phyloP scores from a whole-genome alignment of 179 eudicot genomes.

The Vitellaria paradoxa region DNA sequence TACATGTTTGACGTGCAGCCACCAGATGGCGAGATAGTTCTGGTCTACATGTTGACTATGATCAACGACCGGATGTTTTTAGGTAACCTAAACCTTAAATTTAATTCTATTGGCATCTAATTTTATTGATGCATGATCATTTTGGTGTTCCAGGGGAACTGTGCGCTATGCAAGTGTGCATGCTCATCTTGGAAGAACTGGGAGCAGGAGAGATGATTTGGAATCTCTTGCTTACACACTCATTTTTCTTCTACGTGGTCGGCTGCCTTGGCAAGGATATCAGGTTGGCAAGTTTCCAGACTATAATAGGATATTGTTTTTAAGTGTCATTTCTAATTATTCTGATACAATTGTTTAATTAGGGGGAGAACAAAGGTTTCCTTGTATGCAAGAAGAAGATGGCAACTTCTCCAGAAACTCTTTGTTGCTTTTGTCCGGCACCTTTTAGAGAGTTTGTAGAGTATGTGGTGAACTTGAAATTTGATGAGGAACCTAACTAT shows the following conservation, averaged over 20 bases:
- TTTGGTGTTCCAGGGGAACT: slow-evolving; percentile 63
- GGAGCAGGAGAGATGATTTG: slow-evolving; percentile 91
- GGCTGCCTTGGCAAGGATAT: slow-evolving; percentile 96
- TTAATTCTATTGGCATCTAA: not conserved
- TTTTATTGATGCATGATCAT: slow-evolving; percentile 11
- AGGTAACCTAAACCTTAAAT: slow-evolving; percentile 37
- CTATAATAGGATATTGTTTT: slow-evolving; percentile 4
- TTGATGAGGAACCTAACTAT: slow-evolving; percentile 91
- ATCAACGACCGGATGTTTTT: slow-evolving; percentile 93
- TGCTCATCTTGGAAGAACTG: slow-evolving; percentile 96
- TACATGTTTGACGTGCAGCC: slow-evolving; percentile 41
- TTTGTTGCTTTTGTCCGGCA: slow-evolving; percentile 80
- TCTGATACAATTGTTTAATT: slow-evolving; percentile 17
- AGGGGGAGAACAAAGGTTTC: slow-evolving; percentile 96
- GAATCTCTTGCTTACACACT: slow-evolving; percentile 98
- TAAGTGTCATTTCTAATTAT: not conserved
- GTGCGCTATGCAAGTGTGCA: slow-evolving; percentile 96
- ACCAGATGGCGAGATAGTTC: slow-evolving; percentile 71
- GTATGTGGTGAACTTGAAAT: slow-evolving; percentile 81
- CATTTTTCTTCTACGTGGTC: slow-evolving; percentile 87
- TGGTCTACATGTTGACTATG: slow-evolving; percentile 81
- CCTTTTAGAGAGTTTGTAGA: slow-evolving; percentile 84
- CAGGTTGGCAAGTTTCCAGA: slow-evolving; percentile 45
- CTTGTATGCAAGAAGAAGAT: slow-evolving; percentile 95
- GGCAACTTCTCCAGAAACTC: slow-evolving; percentile 90